Percentiles rank a stretch among this genome's conserved stretches.
Conservation (phyloP, 2,329 filamentous ascomycete genomes). For the Intubia oerlemansii region DNA sequence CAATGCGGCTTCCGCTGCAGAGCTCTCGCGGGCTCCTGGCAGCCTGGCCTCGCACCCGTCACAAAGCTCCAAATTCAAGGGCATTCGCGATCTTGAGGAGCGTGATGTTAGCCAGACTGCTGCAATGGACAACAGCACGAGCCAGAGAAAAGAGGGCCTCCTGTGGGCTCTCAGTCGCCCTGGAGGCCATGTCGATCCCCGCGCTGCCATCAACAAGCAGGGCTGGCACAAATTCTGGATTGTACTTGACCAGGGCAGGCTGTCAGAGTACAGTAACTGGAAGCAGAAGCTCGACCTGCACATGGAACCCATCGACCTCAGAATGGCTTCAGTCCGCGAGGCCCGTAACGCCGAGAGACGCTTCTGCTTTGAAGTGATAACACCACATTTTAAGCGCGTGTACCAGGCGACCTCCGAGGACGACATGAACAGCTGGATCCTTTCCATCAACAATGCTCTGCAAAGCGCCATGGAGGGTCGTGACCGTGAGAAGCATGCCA, state of each 20-base stretch:
- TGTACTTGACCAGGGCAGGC: slow-evolving; percentile 83
- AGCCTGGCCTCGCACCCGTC: slow-evolving; percentile 30
- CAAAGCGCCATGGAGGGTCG: slow-evolving; percentile 87
- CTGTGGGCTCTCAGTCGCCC: slow-evolving; percentile 87
- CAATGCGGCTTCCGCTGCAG: slow-evolving; percentile 15
- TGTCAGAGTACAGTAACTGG: slow-evolving; percentile 98
- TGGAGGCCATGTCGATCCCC: slow-evolving; percentile 84
- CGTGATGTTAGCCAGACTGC: slow-evolving; percentile 36
- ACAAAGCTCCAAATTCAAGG: slow-evolving; percentile 52
- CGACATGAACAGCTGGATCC: slow-evolving; percentile 94
- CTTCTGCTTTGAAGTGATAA: slow-evolving; percentile 98
- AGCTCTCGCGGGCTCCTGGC: slow-evolving; percentile 35
- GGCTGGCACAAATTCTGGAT: slow-evolving; percentile 99
- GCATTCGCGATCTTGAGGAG: slow-evolving; percentile 81
- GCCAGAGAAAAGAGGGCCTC: slow-evolving; percentile 78
- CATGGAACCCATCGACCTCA: slow-evolving; percentile 92
- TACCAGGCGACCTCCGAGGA: slow-evolving; percentile 97
- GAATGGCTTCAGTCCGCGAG: slow-evolving; percentile 91
- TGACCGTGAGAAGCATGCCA: slow-evolving; percentile 30
- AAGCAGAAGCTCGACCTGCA: slow-evolving; percentile 92
- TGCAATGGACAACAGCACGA: slow-evolving; percentile 33
- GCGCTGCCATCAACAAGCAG: slow-evolving; percentile 74
- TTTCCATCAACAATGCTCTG: slow-evolving; percentile 86
- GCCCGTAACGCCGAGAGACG: slow-evolving; percentile 83
- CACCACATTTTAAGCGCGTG: slow-evolving; percentile 82